phyloP scores from a whole-genome alignment of 148 eudicot genomes.

The Selenicereus undatus region DNA sequence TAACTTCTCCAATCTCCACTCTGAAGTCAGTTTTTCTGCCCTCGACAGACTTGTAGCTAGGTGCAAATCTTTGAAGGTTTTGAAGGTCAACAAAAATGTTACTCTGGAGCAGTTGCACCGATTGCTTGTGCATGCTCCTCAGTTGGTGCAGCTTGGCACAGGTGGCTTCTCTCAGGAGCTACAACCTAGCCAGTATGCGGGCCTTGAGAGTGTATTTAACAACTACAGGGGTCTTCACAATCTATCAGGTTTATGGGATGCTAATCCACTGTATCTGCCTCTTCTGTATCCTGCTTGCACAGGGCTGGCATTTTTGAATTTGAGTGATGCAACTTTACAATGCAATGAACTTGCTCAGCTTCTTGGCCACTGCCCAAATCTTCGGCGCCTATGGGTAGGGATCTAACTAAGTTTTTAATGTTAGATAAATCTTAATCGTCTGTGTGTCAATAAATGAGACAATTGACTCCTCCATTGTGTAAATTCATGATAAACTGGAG shows the following conservation, averaged over 20 bases:
- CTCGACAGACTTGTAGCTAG: constrained; percentile 60
- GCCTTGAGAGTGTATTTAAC: constrained; percentile 44
- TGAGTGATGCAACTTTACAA: constrained; percentile 51
- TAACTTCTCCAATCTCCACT: constrained; percentile 54
- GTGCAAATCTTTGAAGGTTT: constrained; percentile 55
- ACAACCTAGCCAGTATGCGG: constrained; percentile 32
- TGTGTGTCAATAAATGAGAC: not conserved
- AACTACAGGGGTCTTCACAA: constrained; percentile 45
- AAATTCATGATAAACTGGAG: not conserved
- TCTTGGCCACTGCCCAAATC: constrained; percentile 58
- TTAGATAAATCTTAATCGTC: not conserved
- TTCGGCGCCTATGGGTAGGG: constrained; percentile 80
- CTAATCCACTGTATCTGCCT: constrained; percentile 44
- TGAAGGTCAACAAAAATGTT: constrained; percentile 60
- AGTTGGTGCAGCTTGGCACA: constrained; percentile 61
- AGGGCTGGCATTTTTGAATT: constrained; percentile 58
- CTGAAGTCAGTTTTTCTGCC: constrained; percentile 60
- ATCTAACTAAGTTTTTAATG: not conserved
- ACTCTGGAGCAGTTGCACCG: constrained; percentile 55
- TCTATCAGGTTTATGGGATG: constrained; percentile 69
- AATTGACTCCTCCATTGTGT: not conserved
- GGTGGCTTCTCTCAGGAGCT: constrained; percentile 73
- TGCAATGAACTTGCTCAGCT: constrained; percentile 57
- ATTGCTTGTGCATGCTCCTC: constrained; percentile 58
- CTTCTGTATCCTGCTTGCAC: constrained; percentile 55